A percentile compares a stretch with the other conserved stretches of the same genome.
Evolutionary conservation across 768 basidiomycete genomes (phyloP).

Genomic region (Amanita subjunquillea): DNA sequence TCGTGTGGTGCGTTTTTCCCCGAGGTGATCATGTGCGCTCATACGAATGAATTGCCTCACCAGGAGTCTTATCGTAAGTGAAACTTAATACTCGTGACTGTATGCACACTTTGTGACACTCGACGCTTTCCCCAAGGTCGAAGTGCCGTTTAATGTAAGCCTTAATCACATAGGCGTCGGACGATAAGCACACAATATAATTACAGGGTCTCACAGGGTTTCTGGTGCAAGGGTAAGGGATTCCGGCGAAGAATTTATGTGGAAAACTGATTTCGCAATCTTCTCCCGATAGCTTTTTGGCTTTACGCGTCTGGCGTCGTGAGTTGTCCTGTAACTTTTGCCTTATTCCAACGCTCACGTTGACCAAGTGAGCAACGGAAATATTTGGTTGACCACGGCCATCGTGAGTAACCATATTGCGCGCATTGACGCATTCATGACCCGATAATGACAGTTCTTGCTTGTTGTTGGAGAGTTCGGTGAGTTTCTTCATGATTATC

Average conservation of each 20-base stretch:
- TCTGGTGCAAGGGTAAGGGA: constrained; percentile 34
- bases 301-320: constrained; percentile 18
- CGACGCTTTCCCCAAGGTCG: constrained; percentile 20
- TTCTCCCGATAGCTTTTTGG: constrained; percentile 14
- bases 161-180: background rate
- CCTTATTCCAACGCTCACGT: background rate
- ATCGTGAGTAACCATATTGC: constrained; percentile 9
- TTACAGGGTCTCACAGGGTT: constrained; percentile 32
- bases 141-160: constrained; percentile 40
- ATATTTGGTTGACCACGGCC: constrained; percentile 10
- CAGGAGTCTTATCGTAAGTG: constrained; percentile 27
- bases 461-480: constrained; percentile 19
- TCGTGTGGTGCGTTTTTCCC: constrained; percentile 30
- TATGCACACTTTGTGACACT: background rate
- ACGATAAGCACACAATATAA: background rate
- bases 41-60: background rate
- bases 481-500: constrained; percentile 1
- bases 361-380: constrained; percentile 16
- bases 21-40: background rate
- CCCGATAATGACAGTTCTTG: constrained; percentile 5
- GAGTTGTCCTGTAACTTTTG: constrained; percentile 3
- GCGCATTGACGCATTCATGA: background rate
- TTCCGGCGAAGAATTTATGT: background rate
- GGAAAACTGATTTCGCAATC: background rate
- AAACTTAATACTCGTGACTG: background rate